Percentiles rank a stretch among this genome's conserved stretches.
These are phyloP conservation scores for Nitzschia palea DNA, from an alignment of 108 stramenopile genomes.

Conservation along the genomic window DNA sequence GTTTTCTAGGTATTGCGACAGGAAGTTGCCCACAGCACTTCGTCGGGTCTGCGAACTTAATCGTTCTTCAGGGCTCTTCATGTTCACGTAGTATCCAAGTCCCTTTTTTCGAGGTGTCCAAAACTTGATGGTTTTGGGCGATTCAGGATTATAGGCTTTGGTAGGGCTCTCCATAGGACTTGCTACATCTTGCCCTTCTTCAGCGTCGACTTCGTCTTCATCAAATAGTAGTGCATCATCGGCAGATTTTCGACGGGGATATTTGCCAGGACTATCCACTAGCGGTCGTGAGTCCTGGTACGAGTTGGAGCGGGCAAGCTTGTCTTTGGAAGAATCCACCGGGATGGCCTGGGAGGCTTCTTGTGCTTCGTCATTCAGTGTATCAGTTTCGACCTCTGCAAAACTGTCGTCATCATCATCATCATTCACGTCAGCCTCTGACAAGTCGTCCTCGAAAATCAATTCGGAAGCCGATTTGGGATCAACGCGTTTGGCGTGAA, in stretches of 20 bases:
- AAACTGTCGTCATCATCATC: neutral
- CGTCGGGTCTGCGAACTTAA: neutral
- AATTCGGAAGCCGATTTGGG: neutral
- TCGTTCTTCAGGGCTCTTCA: slow-evolving; percentile 5
- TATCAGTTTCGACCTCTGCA: neutral
- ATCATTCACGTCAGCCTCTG: neutral
- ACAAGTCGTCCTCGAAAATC: neutral
- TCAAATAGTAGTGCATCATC: slow-evolving; percentile 4
- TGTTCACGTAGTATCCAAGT: slow-evolving; percentile 8
- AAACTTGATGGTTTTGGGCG: neutral
- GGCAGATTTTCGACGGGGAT: neutral
- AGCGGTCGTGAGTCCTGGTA: neutral
- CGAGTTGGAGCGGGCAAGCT: neutral
- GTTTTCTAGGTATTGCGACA: slow-evolving; percentile 7
- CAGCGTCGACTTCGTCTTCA: neutral
- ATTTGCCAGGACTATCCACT: neutral
- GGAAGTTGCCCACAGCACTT: neutral
- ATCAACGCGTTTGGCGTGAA: slow-evolving; percentile 17
- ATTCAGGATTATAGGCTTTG: neutral
- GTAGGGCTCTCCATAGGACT: neutral
- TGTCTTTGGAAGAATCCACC: neutral
- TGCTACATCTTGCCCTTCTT: neutral
- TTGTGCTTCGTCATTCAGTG: neutral
- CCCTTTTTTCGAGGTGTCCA: slow-evolving; percentile 2
- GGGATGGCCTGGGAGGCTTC: neutral